Evolutionary conservation across 2,329 filamentous ascomycete genomes (phyloP).

Genomic region (Pyricularia pennisetigena): DNA sequence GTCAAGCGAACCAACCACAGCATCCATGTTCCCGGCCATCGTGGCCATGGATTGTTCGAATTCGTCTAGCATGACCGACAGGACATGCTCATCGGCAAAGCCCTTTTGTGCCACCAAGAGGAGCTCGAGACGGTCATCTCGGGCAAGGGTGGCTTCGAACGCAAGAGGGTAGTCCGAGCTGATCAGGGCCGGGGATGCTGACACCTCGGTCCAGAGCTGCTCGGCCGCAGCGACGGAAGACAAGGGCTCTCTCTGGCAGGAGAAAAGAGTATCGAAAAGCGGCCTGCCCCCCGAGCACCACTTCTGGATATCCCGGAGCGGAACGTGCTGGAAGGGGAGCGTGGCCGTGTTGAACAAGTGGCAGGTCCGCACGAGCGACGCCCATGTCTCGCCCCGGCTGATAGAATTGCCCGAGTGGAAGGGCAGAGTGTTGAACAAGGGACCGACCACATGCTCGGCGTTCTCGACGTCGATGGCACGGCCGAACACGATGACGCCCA

Average conservation of each 20-base stretch:
- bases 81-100: constrained; percentile 19
- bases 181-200: constrained; percentile 9
- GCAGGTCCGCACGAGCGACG: constrained; percentile 48
- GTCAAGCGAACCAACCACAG: background rate
- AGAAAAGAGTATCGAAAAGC: constrained; percentile 74
- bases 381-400: constrained; percentile 39
- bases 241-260: constrained; percentile 50
- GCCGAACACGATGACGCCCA: constrained; percentile 74
- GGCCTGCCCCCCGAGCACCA: constrained; percentile 55
- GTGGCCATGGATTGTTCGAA: constrained; percentile 22
- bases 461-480: constrained; percentile 58
- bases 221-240: constrained; percentile 13
- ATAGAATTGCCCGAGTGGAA: constrained; percentile 33
- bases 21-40: constrained; percentile 11
- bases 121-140: constrained; percentile 37
- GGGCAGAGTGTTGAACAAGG: constrained; percentile 84
- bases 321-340: constrained; percentile 67
- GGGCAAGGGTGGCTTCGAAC: constrained; percentile 56
- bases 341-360: constrained; percentile 61
- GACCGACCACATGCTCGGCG: constrained; percentile 62
- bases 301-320: constrained; percentile 70
- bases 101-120: constrained; percentile 48
- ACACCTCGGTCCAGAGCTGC: constrained; percentile 39
- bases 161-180: constrained; percentile 66
- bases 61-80: constrained; percentile 27